These are phyloP conservation scores for Sporothrix mexicana DNA, from an alignment of 2,329 filamentous ascomycete genomes.

Conservation along the genomic window DNA sequence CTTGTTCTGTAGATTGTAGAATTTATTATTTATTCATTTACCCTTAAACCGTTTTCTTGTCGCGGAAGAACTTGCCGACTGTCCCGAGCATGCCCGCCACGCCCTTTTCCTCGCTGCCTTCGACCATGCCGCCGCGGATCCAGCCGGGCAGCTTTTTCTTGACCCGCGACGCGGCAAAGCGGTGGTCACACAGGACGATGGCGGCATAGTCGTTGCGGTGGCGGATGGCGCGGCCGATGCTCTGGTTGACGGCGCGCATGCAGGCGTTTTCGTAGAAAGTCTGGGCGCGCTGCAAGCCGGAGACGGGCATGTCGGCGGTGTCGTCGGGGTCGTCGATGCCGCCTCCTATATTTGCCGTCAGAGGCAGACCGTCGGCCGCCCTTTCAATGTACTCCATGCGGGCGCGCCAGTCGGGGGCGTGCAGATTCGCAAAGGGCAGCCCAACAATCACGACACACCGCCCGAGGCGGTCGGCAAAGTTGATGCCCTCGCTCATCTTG, in stretches of 20 bases:
- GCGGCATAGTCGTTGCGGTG: conserved; percentile 88
- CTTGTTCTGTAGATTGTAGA: neutral
- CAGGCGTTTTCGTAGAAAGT: conserved; percentile 94
- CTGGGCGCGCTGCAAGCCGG: conserved; percentile 62
- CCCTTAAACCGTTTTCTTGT: conserved; percentile 49
- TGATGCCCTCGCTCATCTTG: conserved; percentile 96
- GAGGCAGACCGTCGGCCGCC: conserved; percentile 36
- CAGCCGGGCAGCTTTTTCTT: conserved; percentile 82
- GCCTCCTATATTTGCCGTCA: neutral
- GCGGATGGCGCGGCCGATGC: conserved; percentile 88
- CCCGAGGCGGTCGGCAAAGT: conserved; percentile 90
- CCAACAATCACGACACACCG: conserved; percentile 91
- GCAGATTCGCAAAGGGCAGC: conserved; percentile 88
- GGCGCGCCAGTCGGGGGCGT: conserved; percentile 89
- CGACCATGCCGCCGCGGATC: conserved; percentile 75
- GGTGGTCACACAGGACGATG: conserved; percentile 81
- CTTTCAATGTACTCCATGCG: conserved; percentile 86
- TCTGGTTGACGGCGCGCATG: conserved; percentile 97
- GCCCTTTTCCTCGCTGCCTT: conserved; percentile 55
- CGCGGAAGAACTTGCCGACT: conserved; percentile 63
- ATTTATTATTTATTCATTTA: too few relatives aligned
- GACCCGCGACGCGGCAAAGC: conserved; percentile 78
- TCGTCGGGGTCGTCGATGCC: conserved; percentile 2
- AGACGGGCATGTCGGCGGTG: neutral
- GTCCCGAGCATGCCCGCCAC: conserved; percentile 65